These are phyloP conservation scores for Trypanosoma rangeli DNA, from an alignment of 208 protist species.

Conservation along the genomic window DNA sequence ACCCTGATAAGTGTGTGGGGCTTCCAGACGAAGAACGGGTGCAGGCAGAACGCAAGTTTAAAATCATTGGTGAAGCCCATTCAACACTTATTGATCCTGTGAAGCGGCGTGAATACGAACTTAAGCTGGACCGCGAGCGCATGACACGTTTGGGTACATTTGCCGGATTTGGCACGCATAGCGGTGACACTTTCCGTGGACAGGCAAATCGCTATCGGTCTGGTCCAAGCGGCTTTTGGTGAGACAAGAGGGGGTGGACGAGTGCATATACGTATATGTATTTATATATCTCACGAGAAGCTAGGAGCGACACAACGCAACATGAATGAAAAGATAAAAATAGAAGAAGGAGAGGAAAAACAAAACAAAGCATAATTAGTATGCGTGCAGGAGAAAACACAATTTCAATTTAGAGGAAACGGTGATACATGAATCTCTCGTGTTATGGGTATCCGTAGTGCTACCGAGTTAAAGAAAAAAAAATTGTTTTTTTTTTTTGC, in stretches of 20 bases:
- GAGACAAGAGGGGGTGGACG: constrained; percentile 2
- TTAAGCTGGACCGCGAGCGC: constrained; percentile 62
- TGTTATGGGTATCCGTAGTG: background rate
- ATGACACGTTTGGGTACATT: constrained; percentile 44
- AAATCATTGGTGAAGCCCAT: constrained; percentile 88
- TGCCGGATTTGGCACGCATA: constrained; percentile 44
- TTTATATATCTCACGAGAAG: too few relatives aligned
- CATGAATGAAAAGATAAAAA: background rate
- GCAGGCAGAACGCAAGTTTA: constrained; percentile 88
- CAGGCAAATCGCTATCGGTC: constrained; percentile 41
- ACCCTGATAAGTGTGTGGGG: constrained; percentile 88
- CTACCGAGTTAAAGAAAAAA: constrained; percentile 5
- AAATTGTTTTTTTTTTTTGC: constrained; percentile 9
- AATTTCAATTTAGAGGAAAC: too few relatives aligned
- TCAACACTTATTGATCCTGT: constrained; percentile 67
- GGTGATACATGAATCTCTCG: background rate
- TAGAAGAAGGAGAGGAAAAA: background rate
- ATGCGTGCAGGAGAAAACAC: too few relatives aligned
- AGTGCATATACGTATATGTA: too few relatives aligned
- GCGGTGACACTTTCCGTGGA: constrained; percentile 47
- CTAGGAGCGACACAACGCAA: background rate
- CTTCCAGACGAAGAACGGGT: constrained; percentile 63
- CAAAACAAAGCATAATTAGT: too few relatives aligned
- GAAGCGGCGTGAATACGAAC: constrained; percentile 85
- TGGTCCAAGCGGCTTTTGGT: constrained; percentile 59